phyloP scores from a whole-genome alignment of 345 rosid genomes.

The Fremontodendron californicum region DNA sequence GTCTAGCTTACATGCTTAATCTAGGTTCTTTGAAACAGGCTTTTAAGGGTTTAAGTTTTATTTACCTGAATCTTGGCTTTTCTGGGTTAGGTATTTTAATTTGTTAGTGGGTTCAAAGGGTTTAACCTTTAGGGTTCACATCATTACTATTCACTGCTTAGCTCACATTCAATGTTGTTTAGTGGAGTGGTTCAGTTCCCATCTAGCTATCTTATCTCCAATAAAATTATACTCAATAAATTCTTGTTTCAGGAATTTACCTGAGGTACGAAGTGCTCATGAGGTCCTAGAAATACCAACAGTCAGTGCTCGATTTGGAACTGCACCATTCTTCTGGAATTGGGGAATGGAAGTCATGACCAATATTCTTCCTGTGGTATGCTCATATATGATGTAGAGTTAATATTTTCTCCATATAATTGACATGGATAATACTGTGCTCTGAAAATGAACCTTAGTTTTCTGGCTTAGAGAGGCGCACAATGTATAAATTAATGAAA shows the following conservation, averaged over 20 bases:
- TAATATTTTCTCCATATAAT: too few relatives aligned
- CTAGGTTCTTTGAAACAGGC: too few relatives aligned
- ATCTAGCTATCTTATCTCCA: too few relatives aligned
- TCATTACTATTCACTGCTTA: neutral
- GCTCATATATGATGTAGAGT: too few relatives aligned
- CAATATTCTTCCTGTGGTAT: conserved; percentile 65
- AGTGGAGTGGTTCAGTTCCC: neutral
- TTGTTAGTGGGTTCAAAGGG: too few relatives aligned
- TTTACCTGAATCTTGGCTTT: too few relatives aligned
- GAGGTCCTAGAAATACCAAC: conserved; percentile 76
- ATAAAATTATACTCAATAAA: neutral
- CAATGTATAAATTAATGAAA: conserved; percentile 1
- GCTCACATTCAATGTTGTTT: conserved; percentile 5
- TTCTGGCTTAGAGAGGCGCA: neutral
- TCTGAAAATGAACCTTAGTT: neutral
- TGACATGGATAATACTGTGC: neutral
- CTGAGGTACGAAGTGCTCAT: conserved; percentile 74
- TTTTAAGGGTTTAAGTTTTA: too few relatives aligned
- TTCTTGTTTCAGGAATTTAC: conserved; percentile 62
- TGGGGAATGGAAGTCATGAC: conserved; percentile 95
- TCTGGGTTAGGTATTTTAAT: too few relatives aligned
- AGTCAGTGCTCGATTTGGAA: conserved; percentile 92
- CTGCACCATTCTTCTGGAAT: conserved; percentile 94
- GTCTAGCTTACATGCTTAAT: too few relatives aligned
- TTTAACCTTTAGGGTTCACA: too few relatives aligned